These are phyloP conservation scores for Agrocybe praecox DNA, from an alignment of 768 basidiomycete species.

Conservation along the genomic window DNA sequence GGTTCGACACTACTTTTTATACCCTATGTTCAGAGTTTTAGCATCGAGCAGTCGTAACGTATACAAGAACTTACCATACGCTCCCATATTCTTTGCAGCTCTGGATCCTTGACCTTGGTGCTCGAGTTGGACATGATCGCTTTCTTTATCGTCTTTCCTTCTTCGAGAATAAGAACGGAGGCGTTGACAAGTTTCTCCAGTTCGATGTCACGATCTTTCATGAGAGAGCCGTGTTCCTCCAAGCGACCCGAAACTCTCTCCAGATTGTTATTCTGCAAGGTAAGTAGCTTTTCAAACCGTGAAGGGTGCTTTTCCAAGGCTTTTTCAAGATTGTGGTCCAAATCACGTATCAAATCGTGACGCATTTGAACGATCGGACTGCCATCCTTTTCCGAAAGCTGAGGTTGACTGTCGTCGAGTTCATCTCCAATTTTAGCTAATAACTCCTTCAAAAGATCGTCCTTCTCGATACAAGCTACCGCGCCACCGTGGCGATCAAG, in stretches of 20 bases:
- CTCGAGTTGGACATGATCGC: neutral
- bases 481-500: constrained; percentile 35
- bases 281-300: constrained; percentile 11
- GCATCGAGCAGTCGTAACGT: too few species aligned
- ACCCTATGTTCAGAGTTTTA: neutral
- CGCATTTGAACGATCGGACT: constrained; percentile 1
- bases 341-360: constrained; percentile 4
- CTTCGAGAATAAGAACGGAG: constrained; percentile 7
- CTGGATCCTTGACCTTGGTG: constrained; percentile 9
- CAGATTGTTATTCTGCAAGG: constrained; percentile 12
- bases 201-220: neutral
- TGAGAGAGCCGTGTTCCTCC: constrained; percentile 5
- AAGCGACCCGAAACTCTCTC: constrained; percentile 3
- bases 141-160: constrained; percentile 7
- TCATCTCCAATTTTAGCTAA: constrained; percentile 23
- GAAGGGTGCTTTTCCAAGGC: constrained; percentile 5
- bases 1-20: constrained; percentile 8
- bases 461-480: constrained; percentile 30
- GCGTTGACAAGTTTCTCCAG: constrained; percentile 9
- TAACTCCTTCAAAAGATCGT: constrained; percentile 27
- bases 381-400: neutral
- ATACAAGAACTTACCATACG: neutral
- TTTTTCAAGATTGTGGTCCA: constrained; percentile 7
- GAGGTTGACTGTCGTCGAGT: neutral
- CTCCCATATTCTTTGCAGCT: constrained; percentile 8